Conservation (phyloP, 371 early-diverging fungal species). For the Amoeboradix gromovi region DNA sequence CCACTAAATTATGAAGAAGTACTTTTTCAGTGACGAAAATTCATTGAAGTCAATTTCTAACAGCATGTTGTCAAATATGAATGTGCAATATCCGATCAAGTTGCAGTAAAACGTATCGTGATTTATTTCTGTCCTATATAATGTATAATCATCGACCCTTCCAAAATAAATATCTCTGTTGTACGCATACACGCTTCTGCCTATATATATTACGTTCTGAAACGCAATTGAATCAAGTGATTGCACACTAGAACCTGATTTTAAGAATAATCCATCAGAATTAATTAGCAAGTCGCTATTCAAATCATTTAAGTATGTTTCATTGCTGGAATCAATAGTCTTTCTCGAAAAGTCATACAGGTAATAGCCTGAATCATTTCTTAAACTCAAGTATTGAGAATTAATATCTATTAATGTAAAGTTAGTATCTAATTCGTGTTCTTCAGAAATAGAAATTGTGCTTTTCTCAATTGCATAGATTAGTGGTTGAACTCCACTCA, state of each 20-base stretch:
- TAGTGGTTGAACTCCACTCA: background rate
- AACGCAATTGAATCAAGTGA: no score
- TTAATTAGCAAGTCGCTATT: background rate
- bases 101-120: background rate
- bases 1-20: background rate
- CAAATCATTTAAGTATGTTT: background rate
- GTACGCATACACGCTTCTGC: background rate
- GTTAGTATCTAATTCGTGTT: background rate
- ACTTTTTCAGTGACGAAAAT: background rate
- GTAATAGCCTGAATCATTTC: background rate
- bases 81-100: background rate
- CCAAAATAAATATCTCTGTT: background rate
- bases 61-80: background rate
- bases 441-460: background rate
- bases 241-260: no score
- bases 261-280: no score
- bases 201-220: background rate
- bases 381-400: background rate
- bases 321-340: background rate
- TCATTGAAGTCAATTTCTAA: background rate
- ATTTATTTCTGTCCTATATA: background rate
- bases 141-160: background rate
- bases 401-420: background rate
- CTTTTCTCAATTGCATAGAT: background rate
- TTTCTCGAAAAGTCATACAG: background rate